These are phyloP conservation scores for Paraglomus occultum DNA, from an alignment of 192 early-diverging fungal species.

Conservation along the genomic window DNA sequence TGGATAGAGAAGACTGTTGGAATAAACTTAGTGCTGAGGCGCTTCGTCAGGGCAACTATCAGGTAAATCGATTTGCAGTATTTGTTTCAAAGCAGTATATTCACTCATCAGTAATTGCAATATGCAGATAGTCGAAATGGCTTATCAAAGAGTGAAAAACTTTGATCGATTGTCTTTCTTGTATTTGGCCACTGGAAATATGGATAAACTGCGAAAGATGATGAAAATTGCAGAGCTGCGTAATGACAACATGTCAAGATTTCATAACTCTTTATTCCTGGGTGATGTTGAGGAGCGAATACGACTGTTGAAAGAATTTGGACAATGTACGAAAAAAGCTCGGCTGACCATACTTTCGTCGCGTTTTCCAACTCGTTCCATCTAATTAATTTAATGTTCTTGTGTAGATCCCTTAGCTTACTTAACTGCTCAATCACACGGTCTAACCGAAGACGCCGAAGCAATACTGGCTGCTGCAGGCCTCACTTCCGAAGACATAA, in stretches of 20 bases:
- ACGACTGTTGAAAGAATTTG: slow-evolving; percentile 76
- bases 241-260: slow-evolving; percentile 83
- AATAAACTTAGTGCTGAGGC: slow-evolving; percentile 85
- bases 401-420: slow-evolving; percentile 82
- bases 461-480: slow-evolving; percentile 76
- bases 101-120: background rate
- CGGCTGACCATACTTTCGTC: background rate
- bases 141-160: slow-evolving; percentile 88
- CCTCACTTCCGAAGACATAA: slow-evolving; percentile 60
- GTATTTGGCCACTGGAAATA: slow-evolving; percentile 90
- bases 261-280: slow-evolving; percentile 89
- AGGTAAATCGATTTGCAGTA: slow-evolving; percentile 42
- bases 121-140: slow-evolving; percentile 78
- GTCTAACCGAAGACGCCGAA: slow-evolving; percentile 81
- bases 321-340: slow-evolving; percentile 64
- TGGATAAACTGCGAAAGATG: slow-evolving; percentile 92
- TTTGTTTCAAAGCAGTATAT: background rate
- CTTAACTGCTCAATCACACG: slow-evolving; percentile 86
- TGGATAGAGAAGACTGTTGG: slow-evolving; percentile 92
- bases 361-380: background rate
- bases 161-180: slow-evolving; percentile 95
- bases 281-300: slow-evolving; percentile 94
- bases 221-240: slow-evolving; percentile 88
- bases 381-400: slow-evolving; percentile 6
- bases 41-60: slow-evolving; percentile 85